Percentiles rank a stretch among this genome's conserved stretches.
These are phyloP conservation scores for Saturnispora ahearnii DNA, from an alignment of 805 yeast genomes.

Conservation along the genomic window DNA sequence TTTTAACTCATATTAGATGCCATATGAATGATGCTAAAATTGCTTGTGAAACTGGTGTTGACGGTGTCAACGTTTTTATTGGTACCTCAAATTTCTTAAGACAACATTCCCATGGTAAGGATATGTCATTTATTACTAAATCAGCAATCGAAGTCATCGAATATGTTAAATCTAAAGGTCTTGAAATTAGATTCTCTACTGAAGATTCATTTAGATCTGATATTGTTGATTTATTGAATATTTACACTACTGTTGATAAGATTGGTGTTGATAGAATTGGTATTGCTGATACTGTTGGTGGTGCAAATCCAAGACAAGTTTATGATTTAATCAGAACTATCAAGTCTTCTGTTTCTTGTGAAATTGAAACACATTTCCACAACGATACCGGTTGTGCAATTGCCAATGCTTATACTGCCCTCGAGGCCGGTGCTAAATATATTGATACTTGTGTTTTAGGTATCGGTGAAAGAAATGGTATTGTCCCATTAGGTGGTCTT, in stretches of 20 bases:
- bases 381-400: constrained; percentile 58
- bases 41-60: constrained; percentile 56
- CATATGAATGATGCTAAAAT: constrained; percentile 54
- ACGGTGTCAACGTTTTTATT: constrained; percentile 53
- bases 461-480: constrained; percentile 57
- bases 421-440: constrained; percentile 53
- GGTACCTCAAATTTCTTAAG: constrained; percentile 52
- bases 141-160: constrained; percentile 51
- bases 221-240: constrained; percentile 49
- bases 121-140: constrained; percentile 50
- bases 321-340: constrained; percentile 50
- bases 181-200: constrained; percentile 49
- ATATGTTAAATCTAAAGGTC: constrained; percentile 51
- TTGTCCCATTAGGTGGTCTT: constrained; percentile 52
- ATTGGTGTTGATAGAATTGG: constrained; percentile 56
- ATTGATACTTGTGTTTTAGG: constrained; percentile 53
- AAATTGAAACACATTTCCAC: constrained; percentile 54
- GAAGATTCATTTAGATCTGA: constrained; percentile 56
- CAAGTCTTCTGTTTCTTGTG: constrained; percentile 49
- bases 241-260: constrained; percentile 52
- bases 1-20: constrained; percentile 51
- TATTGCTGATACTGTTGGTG: constrained; percentile 56
- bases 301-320: constrained; percentile 57
- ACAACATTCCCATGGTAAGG: constrained; percentile 51
- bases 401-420: constrained; percentile 55